Conservation (phyloP, 148 eudicot genomes). For the Arbutus unedo region DNA sequence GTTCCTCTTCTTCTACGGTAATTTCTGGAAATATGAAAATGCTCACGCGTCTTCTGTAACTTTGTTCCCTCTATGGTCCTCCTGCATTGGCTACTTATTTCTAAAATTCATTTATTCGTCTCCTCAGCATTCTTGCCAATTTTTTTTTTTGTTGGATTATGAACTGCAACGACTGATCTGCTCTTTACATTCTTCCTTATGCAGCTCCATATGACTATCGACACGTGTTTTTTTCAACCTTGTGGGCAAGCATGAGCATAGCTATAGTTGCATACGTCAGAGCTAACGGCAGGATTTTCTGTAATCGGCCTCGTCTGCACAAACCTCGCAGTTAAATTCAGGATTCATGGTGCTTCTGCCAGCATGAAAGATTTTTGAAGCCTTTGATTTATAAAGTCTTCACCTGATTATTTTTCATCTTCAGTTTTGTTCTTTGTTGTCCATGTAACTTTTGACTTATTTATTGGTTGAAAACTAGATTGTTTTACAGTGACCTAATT, state of each 20-base stretch:
- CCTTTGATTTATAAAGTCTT: background rate
- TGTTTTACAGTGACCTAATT: background rate
- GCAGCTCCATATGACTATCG: slow-evolving; percentile 50
- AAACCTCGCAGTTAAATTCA: slow-evolving; percentile 50
- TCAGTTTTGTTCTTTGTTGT: background rate
- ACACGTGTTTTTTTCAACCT: slow-evolving; percentile 52
- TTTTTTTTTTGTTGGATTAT: background rate
- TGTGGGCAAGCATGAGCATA: slow-evolving; percentile 72
- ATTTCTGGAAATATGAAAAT: background rate
- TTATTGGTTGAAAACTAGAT: background rate
- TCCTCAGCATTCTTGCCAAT: background rate
- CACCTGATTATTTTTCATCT: background rate
- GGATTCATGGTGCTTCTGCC: background rate
- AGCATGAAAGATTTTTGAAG: background rate
- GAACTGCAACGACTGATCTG: background rate
- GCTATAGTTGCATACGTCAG: slow-evolving; percentile 54
- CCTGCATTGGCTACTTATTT: no score
- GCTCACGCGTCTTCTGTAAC: background rate
- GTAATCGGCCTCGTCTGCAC: slow-evolving; percentile 81
- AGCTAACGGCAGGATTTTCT: slow-evolving; percentile 78
- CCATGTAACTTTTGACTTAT: slow-evolving; percentile 2
- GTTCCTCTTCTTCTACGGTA: background rate
- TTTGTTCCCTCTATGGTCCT: no score
- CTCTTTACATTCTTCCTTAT: slow-evolving; percentile 12
- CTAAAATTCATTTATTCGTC: background rate